A percentile compares a stretch with the other conserved stretches of the same genome.
Conservation (phyloP, 345 rosid genomes). For the Alliaria petiolata region DNA sequence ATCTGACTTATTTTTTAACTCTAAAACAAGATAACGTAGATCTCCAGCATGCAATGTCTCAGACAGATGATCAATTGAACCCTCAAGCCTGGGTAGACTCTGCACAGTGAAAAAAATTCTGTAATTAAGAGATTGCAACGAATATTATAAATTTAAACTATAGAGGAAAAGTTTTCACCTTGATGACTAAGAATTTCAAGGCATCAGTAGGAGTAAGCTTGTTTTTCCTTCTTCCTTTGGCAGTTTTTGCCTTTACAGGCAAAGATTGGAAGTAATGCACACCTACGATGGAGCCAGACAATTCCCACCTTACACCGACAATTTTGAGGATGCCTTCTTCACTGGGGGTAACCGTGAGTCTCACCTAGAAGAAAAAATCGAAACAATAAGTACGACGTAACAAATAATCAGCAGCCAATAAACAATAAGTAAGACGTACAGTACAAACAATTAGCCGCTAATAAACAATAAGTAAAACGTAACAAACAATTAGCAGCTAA, state of each 20-base stretch:
- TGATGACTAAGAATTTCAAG: slow-evolving; percentile 76
- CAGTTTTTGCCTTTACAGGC: slow-evolving; percentile 45
- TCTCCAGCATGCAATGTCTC: slow-evolving; percentile 72
- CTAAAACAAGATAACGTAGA: slow-evolving; percentile 63
- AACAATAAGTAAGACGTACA: too few species aligned
- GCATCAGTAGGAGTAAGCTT: slow-evolving; percentile 46
- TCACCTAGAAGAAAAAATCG: slow-evolving; percentile 48
- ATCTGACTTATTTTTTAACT: slow-evolving; percentile 70
- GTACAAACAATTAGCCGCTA: too few species aligned
- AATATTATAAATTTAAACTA: slow-evolving; percentile 14
- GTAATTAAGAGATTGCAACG: slow-evolving; percentile 4
- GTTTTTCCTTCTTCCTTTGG: slow-evolving; percentile 50
- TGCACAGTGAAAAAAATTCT: slow-evolving; percentile 31
- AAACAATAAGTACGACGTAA: slow-evolving; percentile 7
- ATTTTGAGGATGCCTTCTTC: slow-evolving; percentile 84
- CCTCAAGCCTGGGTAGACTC: slow-evolving; percentile 91
- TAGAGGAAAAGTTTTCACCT: slow-evolving; percentile 44
- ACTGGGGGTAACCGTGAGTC: slow-evolving; percentile 75
- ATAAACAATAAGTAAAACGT: too few species aligned
- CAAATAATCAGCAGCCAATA: slow-evolving; percentile 2
- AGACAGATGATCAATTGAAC: slow-evolving; percentile 57
- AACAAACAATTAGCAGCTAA: slow-evolving; percentile 8
- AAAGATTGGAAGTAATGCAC: slow-evolving; percentile 54
- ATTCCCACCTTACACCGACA: slow-evolving; percentile 88
- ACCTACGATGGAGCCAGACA: slow-evolving; percentile 78